Base-by-base conservation (phyloP, 1,284 basidiomycete species). In the Ceratobasidium papillatum region DNA sequence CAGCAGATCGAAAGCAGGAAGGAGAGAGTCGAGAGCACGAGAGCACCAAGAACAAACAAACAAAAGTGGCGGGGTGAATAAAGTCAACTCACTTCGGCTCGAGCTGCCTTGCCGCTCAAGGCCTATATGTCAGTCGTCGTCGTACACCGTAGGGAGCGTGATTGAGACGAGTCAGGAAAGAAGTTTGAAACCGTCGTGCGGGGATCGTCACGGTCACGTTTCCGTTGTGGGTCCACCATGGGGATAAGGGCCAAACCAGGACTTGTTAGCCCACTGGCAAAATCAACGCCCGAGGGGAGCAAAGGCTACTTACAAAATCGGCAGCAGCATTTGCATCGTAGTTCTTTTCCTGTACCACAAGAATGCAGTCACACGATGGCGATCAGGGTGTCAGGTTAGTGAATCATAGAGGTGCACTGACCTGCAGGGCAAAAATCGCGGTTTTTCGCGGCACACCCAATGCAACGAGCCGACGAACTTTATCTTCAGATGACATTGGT, bases 171-270 rank as follows among this genome's bases (percentile, higher is more conserved):
- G 66, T 71, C 66, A 71, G 66, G 11, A 47, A 68, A 52, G 43
- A 41, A 51, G 59, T 25, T 34, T 49, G 22, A 71, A 62, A 62
- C 36, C 7, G 59, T 62, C 8, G 41, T 62, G 38, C 27, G 59
- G 41, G 51, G 30, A 32, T 54, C 51, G 66, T 71, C 54, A 71
- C 66, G 38, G 66, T 71, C 66, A 71, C 66, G 66, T 68, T 68
- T 32, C 51, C 25, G 59, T 62, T 62, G 59, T 32, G 47, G 63
- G 43, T 65, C 51, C 19, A 41, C 25, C 66, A 71, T 52, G 54
- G 52, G 62, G 47, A 38, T 36, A 71, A 58, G 36, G 43, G 52
- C 36, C 66, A 59, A 27, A 47, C 38, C 25, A 41, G 54, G 52
- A 41, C 27, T 43, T 27, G 19, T 62, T 62, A 62, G 36, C 25